These are phyloP conservation scores for Colletotrichum scovillei DNA, from an alignment of 2,329 filamentous ascomycete species.

Conservation along the genomic window DNA sequence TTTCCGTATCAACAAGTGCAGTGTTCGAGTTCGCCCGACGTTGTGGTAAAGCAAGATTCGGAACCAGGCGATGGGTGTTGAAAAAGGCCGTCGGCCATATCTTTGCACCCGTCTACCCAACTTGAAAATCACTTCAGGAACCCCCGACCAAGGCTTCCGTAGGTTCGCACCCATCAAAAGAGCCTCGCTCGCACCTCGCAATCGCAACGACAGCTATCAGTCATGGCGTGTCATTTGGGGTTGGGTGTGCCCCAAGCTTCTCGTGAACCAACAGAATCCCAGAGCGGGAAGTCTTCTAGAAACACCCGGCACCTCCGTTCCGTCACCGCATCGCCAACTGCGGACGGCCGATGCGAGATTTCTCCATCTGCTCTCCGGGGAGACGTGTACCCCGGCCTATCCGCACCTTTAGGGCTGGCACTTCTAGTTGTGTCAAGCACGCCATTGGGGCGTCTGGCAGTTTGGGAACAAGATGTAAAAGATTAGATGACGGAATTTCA, in stretches of 20 bases:
- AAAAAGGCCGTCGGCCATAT: not conserved
- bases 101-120: not conserved
- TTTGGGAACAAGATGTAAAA: not conserved
- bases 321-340: not conserved
- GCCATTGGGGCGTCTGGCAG: slow-evolving; percentile 21
- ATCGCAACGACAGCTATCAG: not conserved
- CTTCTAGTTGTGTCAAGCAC: not conserved
- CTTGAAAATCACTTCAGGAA: not conserved
- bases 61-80: not conserved
- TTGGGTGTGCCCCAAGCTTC: not conserved
- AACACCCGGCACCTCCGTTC: not conserved
- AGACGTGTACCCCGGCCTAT: not conserved
- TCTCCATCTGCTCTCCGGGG: slow-evolving; percentile 29
- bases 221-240: not conserved
- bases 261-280: not conserved
- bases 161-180: not conserved
- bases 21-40: slow-evolving; percentile 12
- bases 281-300: slow-evolving; percentile 21
- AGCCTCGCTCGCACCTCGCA: not conserved
- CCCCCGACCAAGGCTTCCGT: slow-evolving; percentile 16
- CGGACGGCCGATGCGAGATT: slow-evolving; percentile 23
- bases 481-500: slow-evolving; percentile 8
- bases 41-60: slow-evolving; percentile 2
- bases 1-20: not conserved
- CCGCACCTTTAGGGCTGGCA: not conserved